Base-by-base conservation (phyloP, 352 stramenopile genomes). In the Phytopythium delawarense region DNA sequence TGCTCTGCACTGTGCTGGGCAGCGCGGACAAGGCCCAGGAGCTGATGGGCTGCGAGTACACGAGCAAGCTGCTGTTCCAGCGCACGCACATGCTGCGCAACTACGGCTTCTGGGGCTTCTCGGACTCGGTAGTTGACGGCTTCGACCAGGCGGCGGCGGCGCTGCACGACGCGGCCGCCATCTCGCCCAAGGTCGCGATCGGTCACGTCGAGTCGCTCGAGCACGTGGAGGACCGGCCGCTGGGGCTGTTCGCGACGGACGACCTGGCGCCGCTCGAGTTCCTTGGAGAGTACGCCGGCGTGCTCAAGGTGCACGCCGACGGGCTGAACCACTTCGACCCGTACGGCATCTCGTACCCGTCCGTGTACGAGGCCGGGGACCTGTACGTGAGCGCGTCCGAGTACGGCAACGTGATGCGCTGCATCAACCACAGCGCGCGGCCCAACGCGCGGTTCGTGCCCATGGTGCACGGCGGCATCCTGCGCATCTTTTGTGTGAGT, bases 401-500 rank as follows among this genome's bases (percentile, higher is more conserved):
- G 59, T 91, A 87, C 58, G 81, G 82, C 68, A 93, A 93, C 64
- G 65, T 72, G 53, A 91, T 89, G 23, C 84, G 81, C 35, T 91
- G 84, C 63, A 88, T 91, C 58, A 91, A 93, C 62, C 84, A 92
- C 68, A 91, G 79, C 64, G 67, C 61, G 16, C 63, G 63, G 7
- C 74, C 80, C 34, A 92, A 89, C 62, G 78, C 80, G 9, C 71
- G 69, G 52, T 91, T 92, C 56, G 66, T 78, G 40, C 79, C 81
- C 7, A 88, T 90, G 76, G 66, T 91, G 35, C 69, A 83, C 45
- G 65, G 71, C 32, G 84, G 80, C 32, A 79, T 91, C 58, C 75
- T 93, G 39, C 79, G 80, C 61, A 87, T 93, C 37, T 88, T 89
- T 59, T 92, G 84, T 42, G 81, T 92, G 72, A 62, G 83, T 83